phyloP scores from a whole-genome alignment of 148 eudicot species.

The Fagopyrum homotropicum region DNA sequence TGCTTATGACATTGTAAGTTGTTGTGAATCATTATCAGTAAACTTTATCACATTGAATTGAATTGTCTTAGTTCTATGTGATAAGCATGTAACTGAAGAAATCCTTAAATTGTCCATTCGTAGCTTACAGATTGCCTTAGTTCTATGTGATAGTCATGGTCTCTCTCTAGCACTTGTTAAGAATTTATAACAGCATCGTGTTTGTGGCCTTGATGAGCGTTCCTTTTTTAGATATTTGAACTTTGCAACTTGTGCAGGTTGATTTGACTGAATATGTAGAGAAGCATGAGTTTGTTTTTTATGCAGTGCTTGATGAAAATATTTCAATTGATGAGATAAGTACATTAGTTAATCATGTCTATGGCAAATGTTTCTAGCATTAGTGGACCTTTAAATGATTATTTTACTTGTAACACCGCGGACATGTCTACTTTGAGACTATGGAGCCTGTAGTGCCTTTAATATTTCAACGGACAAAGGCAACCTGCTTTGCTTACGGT shows the following conservation, averaged over 20 bases:
- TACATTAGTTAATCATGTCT: slow-evolving; percentile 4
- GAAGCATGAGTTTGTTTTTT: slow-evolving; percentile 70
- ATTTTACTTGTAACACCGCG: not conserved
- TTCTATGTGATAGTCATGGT: too few species aligned
- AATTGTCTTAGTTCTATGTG: too few species aligned
- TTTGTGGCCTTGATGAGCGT: not conserved
- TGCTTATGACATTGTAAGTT: too few species aligned
- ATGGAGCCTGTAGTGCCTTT: slow-evolving; percentile 71
- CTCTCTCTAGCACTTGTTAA: not conserved
- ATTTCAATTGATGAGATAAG: slow-evolving; percentile 66
- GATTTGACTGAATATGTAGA: slow-evolving; percentile 80
- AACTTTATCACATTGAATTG: too few species aligned
- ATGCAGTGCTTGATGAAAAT: slow-evolving; percentile 60
- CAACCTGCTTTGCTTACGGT: slow-evolving; percentile 90
- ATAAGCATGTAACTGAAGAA: too few species aligned
- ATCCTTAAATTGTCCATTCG: too few species aligned
- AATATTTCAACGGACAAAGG: slow-evolving; percentile 70
- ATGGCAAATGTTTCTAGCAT: not conserved
- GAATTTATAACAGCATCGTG: not conserved
- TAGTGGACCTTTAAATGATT: not conserved
- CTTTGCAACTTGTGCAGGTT: slow-evolving; percentile 35
- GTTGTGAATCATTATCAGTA: too few species aligned
- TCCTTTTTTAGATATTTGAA: slow-evolving; percentile 11
- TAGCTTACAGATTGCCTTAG: too few species aligned
- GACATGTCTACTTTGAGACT: slow-evolving; percentile 61